phyloP scores from a whole-genome alignment of 768 basidiomycete genomes.

The Paxillus ammoniavirescens region DNA sequence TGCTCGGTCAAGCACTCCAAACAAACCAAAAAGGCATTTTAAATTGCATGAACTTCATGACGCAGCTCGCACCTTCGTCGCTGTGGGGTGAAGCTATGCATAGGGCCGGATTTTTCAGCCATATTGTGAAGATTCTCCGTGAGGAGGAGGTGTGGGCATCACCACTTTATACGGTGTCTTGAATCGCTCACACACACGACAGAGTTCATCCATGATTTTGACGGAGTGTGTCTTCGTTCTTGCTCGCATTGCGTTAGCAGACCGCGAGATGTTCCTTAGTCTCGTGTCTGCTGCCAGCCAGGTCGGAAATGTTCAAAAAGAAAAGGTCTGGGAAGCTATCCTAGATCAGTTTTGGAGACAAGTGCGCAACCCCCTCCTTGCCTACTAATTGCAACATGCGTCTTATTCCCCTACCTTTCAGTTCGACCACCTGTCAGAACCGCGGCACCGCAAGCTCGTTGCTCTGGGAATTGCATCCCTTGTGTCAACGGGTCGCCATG shows the following conservation, averaged over 20 bases:
- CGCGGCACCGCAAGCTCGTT: constrained; percentile 76
- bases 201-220: constrained; percentile 38
- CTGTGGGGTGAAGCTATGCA: constrained; percentile 78
- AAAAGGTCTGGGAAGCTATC: constrained; percentile 59
- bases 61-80: constrained; percentile 60
- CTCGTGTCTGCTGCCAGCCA: constrained; percentile 65
- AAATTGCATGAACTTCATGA: constrained; percentile 53
- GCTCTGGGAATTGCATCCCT: constrained; percentile 81
- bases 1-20: constrained; percentile 46
- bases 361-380: constrained; percentile 39
- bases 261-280: constrained; percentile 65
- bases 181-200: constrained; percentile 9
- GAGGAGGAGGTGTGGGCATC: constrained; percentile 60
- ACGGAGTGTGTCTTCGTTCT: constrained; percentile 74
- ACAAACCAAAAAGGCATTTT: constrained; percentile 64
- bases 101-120: constrained; percentile 67
- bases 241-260: constrained; percentile 67
- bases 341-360: constrained; percentile 84
- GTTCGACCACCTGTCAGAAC: constrained; percentile 92
- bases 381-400: background rate
- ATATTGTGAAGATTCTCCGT: constrained; percentile 55
- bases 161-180: background rate
- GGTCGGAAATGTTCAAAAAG: constrained; percentile 45
- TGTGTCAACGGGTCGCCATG: constrained; percentile 69
- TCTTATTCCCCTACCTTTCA: constrained; percentile 28